A percentile compares a stretch with the other conserved stretches of the same genome.
Conservation (phyloP, 257 asterid genomes). For the Nicotiana otophora region DNA sequence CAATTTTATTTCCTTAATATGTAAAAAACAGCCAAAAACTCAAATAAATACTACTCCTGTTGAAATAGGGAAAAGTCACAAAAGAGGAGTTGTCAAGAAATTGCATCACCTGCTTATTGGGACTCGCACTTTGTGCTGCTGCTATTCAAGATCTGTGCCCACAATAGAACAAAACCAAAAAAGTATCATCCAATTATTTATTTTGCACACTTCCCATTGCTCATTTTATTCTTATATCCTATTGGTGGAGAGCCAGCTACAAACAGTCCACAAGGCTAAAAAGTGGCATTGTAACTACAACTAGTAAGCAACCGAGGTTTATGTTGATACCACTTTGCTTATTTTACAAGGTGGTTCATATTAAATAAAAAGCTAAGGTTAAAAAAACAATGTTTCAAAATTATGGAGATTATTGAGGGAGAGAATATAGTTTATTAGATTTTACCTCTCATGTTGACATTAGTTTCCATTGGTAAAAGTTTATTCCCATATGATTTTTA, state of each 20-base stretch:
- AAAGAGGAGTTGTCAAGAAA: conserved; percentile 7
- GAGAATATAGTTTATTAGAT: too few species aligned
- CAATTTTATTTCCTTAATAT: too few species aligned
- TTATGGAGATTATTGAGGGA: too few species aligned
- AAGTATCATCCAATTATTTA: conserved; percentile 4
- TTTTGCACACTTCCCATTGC: not conserved
- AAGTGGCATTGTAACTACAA: not conserved
- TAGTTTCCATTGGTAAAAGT: too few species aligned
- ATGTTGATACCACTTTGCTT: not conserved
- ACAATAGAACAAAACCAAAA: conserved; percentile 2
- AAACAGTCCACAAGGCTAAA: not conserved
- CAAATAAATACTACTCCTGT: too few species aligned
- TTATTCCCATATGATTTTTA: too few species aligned
- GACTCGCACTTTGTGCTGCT: conserved; percentile 15
- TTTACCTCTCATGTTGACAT: too few species aligned
- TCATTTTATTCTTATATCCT: not conserved
- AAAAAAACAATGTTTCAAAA: not conserved
- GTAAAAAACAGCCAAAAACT: too few species aligned
- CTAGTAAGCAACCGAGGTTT: not conserved
- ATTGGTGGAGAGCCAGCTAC: not conserved
- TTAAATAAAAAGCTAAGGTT: not conserved
- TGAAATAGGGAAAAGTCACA: not conserved
- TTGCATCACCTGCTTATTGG: conserved; percentile 23
- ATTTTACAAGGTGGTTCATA: not conserved
- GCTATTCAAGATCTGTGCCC: not conserved